Evolutionary conservation across 139 green algal genomes (phyloP), one percentile per base, ranked within the genome.

Genomic region (Chlorella sp.): DNA sequence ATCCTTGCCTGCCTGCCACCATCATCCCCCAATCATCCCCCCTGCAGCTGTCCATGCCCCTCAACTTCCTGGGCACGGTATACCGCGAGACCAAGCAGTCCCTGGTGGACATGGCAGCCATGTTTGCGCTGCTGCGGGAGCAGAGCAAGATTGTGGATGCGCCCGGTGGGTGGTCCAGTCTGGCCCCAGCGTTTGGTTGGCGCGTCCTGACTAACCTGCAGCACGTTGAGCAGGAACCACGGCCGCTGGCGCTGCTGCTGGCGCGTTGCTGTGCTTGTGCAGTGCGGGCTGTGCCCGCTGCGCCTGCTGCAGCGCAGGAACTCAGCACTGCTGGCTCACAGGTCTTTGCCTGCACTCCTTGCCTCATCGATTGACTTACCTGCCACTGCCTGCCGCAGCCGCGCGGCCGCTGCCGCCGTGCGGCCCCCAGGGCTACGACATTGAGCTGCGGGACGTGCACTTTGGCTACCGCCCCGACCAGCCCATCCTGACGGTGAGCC

Each of bases 31-130:
- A n/a, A n/a, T n/a, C n/a, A n/a, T n/a, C n/a, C n/a, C n/a, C n/a
- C n/a, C n/a, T n/a, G 71, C 93, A 97, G 94, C 93, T 99, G 78
- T 98, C 95, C 75, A 92, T 99, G 90, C 97, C 97, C 11, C 93
- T 99, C 56, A 99, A 99, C 93, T 99, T 99, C 89, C 89, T 99
- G 78, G 97, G 97, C 63, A 97, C 95, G 0, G 96, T 99, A 36
- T 99, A 99, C 86, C 92, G 97, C 0, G 97, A 99, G 88, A 97
- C 95, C 25, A 95, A 95, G 84, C 97, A 99, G 92, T 94, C 88
- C 32, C 90, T 99, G 51, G 87, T 98, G 11, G 97, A 99, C 91
- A 99, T 99, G 97, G 95, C 94, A 9, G 90, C 94, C 57, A 98
- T 99, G 94, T 99, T 99, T 88, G 86, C 86, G 1, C 91, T 99